These are phyloP conservation scores for Phytophthora macrochlamydospora DNA, from an alignment of 352 stramenopile genomes.

Conservation along the genomic window DNA sequence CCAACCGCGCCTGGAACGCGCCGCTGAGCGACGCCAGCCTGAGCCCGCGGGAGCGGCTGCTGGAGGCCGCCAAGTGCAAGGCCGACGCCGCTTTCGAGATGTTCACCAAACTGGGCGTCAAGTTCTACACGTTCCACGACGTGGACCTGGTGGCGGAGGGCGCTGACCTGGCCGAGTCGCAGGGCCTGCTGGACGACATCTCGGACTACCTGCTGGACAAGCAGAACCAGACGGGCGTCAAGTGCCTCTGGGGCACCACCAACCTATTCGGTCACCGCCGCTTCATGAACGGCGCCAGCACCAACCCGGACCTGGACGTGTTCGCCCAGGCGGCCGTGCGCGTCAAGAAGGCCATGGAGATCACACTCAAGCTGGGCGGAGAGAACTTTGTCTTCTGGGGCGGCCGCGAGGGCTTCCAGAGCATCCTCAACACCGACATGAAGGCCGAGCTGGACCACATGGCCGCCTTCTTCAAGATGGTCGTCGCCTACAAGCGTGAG, in stretches of 20 bases:
- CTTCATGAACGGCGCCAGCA: constrained; percentile 87
- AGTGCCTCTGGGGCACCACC: constrained; percentile 83
- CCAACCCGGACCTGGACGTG: constrained; percentile 86
- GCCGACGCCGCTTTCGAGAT: constrained; percentile 88
- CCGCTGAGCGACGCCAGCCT: constrained; percentile 23
- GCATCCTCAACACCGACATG: constrained; percentile 79
- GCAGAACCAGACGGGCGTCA: constrained; percentile 75
- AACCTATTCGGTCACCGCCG: constrained; percentile 80
- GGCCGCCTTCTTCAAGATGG: constrained; percentile 84
- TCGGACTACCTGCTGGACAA: constrained; percentile 57
- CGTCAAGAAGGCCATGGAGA: constrained; percentile 89
- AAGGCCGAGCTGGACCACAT: constrained; percentile 85
- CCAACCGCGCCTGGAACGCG: constrained; percentile 50
- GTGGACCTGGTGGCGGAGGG: constrained; percentile 77
- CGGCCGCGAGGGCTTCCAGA: constrained; percentile 82
- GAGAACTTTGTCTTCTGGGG: constrained; percentile 91
- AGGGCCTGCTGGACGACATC: constrained; percentile 42
- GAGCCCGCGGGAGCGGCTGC: constrained; percentile 49
- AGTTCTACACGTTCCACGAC: constrained; percentile 90
- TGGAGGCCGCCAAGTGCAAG: constrained; percentile 77
- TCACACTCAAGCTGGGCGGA: constrained; percentile 82
- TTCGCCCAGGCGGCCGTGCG: constrained; percentile 76
- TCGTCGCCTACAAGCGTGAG: constrained; percentile 77
- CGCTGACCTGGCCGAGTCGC: constrained; percentile 46
- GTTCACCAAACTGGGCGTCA: constrained; percentile 84